phyloP scores from a whole-genome alignment of 768 basidiomycete genomes.

The Mycena venus region DNA sequence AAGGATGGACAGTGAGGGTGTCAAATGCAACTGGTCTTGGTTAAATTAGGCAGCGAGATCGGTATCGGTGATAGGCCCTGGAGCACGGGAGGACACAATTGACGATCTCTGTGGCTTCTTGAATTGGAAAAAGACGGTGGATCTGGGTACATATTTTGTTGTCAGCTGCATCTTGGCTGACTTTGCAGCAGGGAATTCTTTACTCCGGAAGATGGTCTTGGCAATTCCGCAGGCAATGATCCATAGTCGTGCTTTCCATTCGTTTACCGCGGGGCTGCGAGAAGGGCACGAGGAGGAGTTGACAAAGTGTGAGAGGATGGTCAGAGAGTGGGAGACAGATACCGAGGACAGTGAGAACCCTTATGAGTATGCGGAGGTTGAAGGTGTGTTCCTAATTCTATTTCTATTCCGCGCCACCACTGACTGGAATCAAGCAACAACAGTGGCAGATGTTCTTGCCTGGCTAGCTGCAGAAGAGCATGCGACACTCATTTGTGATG shows the following conservation, averaged over 20 bases:
- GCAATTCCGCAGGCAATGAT: not conserved
- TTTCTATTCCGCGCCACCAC: not conserved
- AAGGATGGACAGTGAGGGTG: conserved; percentile 41
- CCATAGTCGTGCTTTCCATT: not conserved
- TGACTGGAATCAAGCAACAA: not conserved
- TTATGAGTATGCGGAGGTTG: not conserved
- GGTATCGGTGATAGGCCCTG: conserved; percentile 43
- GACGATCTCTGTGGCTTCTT: conserved; percentile 25
- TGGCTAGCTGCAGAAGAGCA: conserved; percentile 31
- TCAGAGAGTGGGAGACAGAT: not conserved
- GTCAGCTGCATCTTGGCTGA: not conserved
- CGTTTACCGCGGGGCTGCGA: not conserved
- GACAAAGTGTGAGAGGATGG: not conserved
- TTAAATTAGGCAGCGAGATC: conserved; percentile 34
- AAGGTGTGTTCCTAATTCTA: not conserved
- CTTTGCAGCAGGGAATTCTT: not conserved
- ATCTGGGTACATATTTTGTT: not conserved
- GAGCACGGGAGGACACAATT: conserved; percentile 23
- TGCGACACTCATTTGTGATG: not conserved
- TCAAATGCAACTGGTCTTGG: conserved; percentile 43
- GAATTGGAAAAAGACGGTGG: conserved; percentile 30
- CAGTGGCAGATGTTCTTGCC: conserved; percentile 7
- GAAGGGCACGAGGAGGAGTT: not conserved
- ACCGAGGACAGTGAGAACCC: not conserved
- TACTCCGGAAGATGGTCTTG: not conserved